A percentile compares a stretch with the other conserved stretches of the same genome.
These are phyloP conservation scores for Ophiostoma piceae DNA, from an alignment of 2,329 filamentous ascomycete genomes.

Conservation along the genomic window DNA sequence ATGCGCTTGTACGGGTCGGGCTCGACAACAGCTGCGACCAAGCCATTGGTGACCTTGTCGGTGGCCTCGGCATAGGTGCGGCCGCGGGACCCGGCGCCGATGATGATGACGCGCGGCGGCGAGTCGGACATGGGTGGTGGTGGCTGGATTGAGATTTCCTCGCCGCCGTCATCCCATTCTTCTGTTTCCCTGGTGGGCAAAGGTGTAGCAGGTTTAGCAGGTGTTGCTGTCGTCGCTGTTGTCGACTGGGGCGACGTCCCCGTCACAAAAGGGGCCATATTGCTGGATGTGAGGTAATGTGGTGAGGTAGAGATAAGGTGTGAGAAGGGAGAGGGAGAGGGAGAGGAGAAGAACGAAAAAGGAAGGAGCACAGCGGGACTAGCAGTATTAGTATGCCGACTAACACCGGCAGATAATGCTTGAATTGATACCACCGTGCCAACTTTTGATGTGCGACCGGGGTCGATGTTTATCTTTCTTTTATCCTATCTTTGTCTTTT, in stretches of 20 bases:
- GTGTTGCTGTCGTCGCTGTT: background rate
- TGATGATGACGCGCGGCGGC: conserved; percentile 65
- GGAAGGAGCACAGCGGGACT: background rate
- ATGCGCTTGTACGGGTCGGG: conserved; percentile 71
- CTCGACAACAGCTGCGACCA: conserved; percentile 75
- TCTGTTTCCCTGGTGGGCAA: background rate
- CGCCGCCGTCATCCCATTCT: conserved; percentile 25
- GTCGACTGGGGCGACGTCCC: background rate
- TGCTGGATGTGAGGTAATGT: background rate
- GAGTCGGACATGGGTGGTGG: conserved; percentile 43
- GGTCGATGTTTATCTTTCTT: background rate
- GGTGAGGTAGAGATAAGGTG: background rate
- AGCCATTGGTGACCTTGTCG: conserved; percentile 56
- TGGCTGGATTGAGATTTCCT: conserved; percentile 34
- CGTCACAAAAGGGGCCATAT: conserved; percentile 13
- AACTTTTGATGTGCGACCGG: conserved; percentile 6
- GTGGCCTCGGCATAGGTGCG: conserved; percentile 67
- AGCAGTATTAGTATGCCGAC: background rate
- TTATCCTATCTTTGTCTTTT: background rate
- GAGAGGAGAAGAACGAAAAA: background rate
- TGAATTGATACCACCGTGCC: background rate
- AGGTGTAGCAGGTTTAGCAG: background rate
- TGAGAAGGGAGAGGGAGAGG: background rate
- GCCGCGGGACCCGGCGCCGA: conserved; percentile 78
- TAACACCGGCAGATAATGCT: conserved; percentile 1